Conservation (phyloP, 2,329 filamentous ascomycete species). For the Acarospora socialis region DNA sequence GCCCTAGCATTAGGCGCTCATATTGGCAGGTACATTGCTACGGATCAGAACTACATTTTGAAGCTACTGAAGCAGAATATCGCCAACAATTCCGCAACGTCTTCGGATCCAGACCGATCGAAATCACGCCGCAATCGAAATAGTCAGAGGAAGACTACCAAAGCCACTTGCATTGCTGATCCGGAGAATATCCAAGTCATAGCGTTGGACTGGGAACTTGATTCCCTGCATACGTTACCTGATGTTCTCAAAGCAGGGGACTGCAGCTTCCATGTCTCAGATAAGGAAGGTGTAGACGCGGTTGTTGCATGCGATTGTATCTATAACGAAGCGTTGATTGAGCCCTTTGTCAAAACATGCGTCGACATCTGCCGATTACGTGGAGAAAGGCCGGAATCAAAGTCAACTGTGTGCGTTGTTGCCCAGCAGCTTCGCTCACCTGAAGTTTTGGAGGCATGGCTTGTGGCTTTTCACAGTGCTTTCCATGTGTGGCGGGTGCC, state of each 20-base stretch:
- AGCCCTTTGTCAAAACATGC: conserved; percentile 70
- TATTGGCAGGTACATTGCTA: conserved; percentile 57
- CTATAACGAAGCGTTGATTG: conserved; percentile 78
- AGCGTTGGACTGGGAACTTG: conserved; percentile 69
- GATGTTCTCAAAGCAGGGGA: conserved; percentile 37
- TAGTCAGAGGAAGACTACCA: conserved; percentile 12
- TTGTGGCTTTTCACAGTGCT: conserved; percentile 47
- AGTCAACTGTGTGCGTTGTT: conserved; percentile 59
- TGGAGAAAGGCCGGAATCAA: conserved; percentile 11
- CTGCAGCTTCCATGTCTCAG: conserved; percentile 21
- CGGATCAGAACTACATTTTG: conserved; percentile 77
- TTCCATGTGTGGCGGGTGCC: conserved; percentile 70
- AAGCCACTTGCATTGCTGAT: conserved; percentile 7
- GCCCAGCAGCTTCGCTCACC: conserved; percentile 79
- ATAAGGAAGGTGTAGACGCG: conserved; percentile 45
- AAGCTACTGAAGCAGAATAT: conserved; percentile 67
- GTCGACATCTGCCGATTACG: conserved; percentile 56
- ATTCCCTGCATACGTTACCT: conserved; percentile 31
- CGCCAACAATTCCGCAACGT: conserved; percentile 37
- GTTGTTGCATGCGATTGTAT: conserved; percentile 86
- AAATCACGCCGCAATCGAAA: too few relatives aligned
- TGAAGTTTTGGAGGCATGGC: conserved; percentile 73
- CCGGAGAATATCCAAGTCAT: conserved; percentile 38
- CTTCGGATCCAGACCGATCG: background rate
- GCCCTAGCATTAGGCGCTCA: conserved; percentile 51